Evolutionary conservation across 2,329 filamentous ascomycete species (phyloP).

Genomic region (Colletotrichum gloeosporioides): DNA sequence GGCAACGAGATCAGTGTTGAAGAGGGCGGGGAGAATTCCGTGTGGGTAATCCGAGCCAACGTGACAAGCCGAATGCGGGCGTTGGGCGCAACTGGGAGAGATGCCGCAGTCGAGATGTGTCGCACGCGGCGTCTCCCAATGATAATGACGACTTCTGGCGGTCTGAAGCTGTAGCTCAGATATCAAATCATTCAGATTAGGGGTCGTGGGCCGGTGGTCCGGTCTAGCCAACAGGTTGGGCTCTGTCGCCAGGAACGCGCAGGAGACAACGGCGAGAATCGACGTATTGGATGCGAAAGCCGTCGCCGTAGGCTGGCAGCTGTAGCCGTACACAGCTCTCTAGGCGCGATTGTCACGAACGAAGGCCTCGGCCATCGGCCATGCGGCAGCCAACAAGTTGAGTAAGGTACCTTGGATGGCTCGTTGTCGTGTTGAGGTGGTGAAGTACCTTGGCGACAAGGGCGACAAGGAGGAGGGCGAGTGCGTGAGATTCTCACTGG

Average conservation of each 20-base stretch:
- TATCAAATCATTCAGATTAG: neutral
- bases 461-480: neutral
- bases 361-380: neutral
- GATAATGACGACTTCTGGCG: neutral
- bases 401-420: neutral
- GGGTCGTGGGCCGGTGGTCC: conserved; percentile 3
- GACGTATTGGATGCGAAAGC: neutral
- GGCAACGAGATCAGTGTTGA: conserved; percentile 8
- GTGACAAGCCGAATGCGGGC: neutral
- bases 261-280: neutral
- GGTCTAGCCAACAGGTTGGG: conserved; percentile 11
- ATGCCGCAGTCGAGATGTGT: neutral
- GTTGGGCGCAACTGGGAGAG: neutral
- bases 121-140: neutral
- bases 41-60: neutral
- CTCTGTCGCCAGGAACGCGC: conserved; percentile 16
- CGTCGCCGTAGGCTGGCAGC: neutral
- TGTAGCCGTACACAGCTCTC: neutral
- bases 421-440: neutral
- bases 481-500: neutral
- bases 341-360: neutral
- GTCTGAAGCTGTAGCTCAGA: conserved; percentile 7
- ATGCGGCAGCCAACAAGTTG: neutral
- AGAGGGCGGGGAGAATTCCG: conserved; percentile 6
- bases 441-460: neutral